Conservation (phyloP, 192 early-diverging fungal genomes). For the Mortierella alpina region DNA sequence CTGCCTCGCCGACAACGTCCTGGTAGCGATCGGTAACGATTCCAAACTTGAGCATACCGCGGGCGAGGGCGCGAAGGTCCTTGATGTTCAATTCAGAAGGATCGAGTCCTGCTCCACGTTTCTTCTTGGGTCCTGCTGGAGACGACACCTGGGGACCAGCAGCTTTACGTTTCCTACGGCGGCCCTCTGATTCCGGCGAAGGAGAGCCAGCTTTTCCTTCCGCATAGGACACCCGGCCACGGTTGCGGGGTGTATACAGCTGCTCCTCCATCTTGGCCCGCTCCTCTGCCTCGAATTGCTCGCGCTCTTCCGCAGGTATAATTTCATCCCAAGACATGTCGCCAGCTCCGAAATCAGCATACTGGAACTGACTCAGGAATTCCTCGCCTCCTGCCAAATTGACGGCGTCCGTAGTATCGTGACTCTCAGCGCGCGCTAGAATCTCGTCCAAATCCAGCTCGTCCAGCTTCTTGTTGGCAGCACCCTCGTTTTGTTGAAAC, state of each 20-base stretch:
- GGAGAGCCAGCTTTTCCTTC: conserved; percentile 60
- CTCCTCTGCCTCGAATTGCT: conserved; percentile 74
- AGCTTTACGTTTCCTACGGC: conserved; percentile 45
- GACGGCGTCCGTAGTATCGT: conserved; percentile 78
- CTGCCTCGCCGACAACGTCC: conserved; percentile 84
- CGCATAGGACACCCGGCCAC: conserved; percentile 72
- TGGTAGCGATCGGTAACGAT: conserved; percentile 81
- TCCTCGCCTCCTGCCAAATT: conserved; percentile 82
- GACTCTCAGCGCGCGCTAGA: conserved; percentile 92
- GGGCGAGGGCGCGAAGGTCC: conserved; percentile 85
- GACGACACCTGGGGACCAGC: conserved; percentile 8
- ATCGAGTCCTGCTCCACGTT: conserved; percentile 39
- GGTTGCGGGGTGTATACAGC: conserved; percentile 62
- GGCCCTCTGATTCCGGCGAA: conserved; percentile 41
- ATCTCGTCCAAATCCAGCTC: conserved; percentile 98
- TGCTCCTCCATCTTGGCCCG: conserved; percentile 70
- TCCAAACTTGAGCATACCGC: conserved; percentile 87
- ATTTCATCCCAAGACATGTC: conserved; percentile 94
- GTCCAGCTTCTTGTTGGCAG: conserved; percentile 81
- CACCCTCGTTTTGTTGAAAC: conserved; percentile 81
- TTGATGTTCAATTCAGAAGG: conserved; percentile 73
- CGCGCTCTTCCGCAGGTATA: conserved; percentile 88
- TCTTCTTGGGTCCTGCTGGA: conserved; percentile 38
- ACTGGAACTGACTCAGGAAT: conserved; percentile 95
- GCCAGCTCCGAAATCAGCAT: conserved; percentile 85